Conservation (phyloP, 306 rosid genomes). For the Calophaca sinica region DNA sequence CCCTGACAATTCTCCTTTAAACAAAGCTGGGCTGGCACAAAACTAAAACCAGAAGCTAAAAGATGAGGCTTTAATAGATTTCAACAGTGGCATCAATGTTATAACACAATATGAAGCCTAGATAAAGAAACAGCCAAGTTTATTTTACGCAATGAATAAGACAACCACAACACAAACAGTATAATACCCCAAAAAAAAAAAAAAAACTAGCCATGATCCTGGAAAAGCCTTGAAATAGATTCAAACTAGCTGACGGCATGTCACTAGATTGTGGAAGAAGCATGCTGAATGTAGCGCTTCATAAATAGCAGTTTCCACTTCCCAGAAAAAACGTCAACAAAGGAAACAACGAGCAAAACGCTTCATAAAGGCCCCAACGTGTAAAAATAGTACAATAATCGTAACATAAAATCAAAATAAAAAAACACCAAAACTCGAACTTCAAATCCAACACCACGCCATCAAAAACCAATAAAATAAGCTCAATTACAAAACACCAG, state of each 20-base stretch:
- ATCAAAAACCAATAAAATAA: background rate
- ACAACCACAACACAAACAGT: constrained; percentile 10
- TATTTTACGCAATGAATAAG: background rate
- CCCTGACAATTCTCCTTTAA: background rate
- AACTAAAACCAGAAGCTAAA: constrained; percentile 21
- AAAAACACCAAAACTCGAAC: background rate
- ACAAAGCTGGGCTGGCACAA: background rate
- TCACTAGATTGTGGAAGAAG: background rate
- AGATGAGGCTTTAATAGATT: background rate
- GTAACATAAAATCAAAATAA: background rate
- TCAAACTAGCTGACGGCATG: constrained; percentile 34
- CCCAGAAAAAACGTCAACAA: background rate
- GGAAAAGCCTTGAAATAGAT: constrained; percentile 9
- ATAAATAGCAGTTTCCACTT: constrained; percentile 10
- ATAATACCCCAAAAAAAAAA: background rate
- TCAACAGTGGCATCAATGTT: constrained; percentile 26
- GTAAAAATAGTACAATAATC: background rate
- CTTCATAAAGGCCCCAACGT: background rate
- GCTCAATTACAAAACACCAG: constrained; percentile 19
- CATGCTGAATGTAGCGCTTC: constrained; percentile 14
- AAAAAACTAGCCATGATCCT: background rate
- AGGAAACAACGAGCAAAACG: background rate
- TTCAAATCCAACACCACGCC: constrained; percentile 19
- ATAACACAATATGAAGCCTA: constrained; percentile 7
- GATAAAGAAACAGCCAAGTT: constrained; percentile 15